Evolutionary conservation across 169 alveolate species (phyloP), one percentile per base, ranked within the genome.

Genomic region (Eimeria praecox): DNA sequence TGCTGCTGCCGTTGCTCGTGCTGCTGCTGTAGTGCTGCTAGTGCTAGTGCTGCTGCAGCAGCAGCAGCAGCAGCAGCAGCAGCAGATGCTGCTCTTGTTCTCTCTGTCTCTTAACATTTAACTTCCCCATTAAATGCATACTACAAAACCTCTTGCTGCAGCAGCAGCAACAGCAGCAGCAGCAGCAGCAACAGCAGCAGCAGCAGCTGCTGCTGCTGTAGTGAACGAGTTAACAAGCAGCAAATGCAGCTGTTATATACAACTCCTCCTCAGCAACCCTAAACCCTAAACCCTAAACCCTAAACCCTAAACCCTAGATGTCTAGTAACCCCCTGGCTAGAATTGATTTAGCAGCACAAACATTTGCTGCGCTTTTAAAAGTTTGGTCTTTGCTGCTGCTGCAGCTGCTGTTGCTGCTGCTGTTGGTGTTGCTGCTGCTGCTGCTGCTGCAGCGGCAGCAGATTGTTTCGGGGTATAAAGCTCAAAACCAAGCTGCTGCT

Each of bases 111-210:
- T 10, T 52, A 52, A 52, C 59, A 9, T 52, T 52, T 52, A 52
- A 9, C 14, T 9, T 52, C 14, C 14, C 59, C 14, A 8, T 73
- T 10, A n/a, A 73, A 16, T 73, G 85, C 44, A 38, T 33, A 8
- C 49, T 9, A 14, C 49, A 73, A n/a, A n/a, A 73, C 49, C 85
- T 4, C 6, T 22, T 5, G 85, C 85, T 8, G 85, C 85, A 73
- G 49, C 85, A 73, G 85, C 49, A 73, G 85, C 49, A 73, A 33
- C 54, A 73, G 85, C 85, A n/a, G 75, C 75, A 64, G 33, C n/a
- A 64, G 75, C 75, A 64, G 75, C 75, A 24, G 33, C 75, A 64
- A 27, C 75, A 64, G 75, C 75, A 64, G 75, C n/a, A 64, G 75
- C n/a, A 24, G 75, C 75, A 64, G n/a, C 75, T 12, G 75, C 75